A percentile compares a stretch with the other conserved stretches of the same genome.
Conservation (phyloP, 148 eudicot species). For the Chenopodium album region DNA sequence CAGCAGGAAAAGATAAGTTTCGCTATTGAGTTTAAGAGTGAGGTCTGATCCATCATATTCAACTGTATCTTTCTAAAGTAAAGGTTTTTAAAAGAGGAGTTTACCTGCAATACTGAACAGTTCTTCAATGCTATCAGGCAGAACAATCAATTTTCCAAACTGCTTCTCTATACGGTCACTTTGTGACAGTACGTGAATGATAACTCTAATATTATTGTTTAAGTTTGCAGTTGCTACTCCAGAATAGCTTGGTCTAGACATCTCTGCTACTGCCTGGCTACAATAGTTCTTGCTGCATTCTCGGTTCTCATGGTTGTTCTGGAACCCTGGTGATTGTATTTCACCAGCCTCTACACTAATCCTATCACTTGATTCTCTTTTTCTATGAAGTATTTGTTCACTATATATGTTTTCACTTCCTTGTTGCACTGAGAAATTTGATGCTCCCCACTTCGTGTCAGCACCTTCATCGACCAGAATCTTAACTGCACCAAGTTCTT, state of each 20-base stretch:
- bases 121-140: conserved; percentile 72
- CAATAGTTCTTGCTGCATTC: conserved; percentile 1
- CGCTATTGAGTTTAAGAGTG: not conserved
- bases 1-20: not conserved
- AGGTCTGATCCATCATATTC: not conserved
- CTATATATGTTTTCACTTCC: conserved; percentile 31
- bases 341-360: conserved; percentile 32
- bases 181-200: conserved; percentile 51
- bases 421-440: conserved; percentile 32
- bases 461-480: conserved; percentile 37
- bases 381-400: conserved; percentile 24
- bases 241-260: conserved; percentile 20
- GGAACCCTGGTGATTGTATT: conserved; percentile 20
- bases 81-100: conserved; percentile 9
- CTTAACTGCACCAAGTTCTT: conserved; percentile 38
- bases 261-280: conserved; percentile 1
- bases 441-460: conserved; percentile 32
- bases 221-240: conserved; percentile 14
- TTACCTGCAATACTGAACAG: conserved; percentile 68
- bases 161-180: conserved; percentile 27
- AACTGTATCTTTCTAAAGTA: too few species aligned
- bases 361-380: conserved; percentile 31
- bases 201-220: conserved; percentile 51
- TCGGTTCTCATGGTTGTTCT: not conserved
- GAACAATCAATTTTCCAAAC: conserved; percentile 51